Evolutionary conservation across 768 basidiomycete genomes (phyloP), one percentile per base, ranked within the genome.

Genomic region (Russula sp.): DNA sequence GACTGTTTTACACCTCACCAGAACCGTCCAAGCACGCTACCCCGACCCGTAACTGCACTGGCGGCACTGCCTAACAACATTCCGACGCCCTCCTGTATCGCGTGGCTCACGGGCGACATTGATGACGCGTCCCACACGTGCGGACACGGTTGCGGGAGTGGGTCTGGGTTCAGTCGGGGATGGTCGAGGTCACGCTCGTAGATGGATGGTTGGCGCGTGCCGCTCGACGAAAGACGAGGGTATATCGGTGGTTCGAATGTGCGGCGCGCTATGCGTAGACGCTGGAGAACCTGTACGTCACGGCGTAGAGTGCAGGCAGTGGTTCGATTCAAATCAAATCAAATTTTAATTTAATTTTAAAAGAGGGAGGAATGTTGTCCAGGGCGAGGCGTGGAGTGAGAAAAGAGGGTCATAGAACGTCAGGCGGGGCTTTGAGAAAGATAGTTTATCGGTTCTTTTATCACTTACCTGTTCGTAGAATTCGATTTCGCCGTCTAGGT

Each of bases 81-180:
- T 13, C 85, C 83, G 36, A 89, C 81, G n/a, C 87, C 86, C 62
- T 84, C 85, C 70, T 88, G 86, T 18, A 90, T 84, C 26, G 87
- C 89, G 44, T 83, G 82, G 71, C 85, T 88, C 24, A 90, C 89
- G 9, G 88, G 87, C 20, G 86, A 76, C 84, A 90, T 87, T 22
- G 87, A 85, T 20, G 84, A 80, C 20, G 85, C 83, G 72, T 92
- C 90, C 68, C 82, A 90, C 1, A 90, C 86, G 73, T 92, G 90
- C 10, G 89, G 88, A 63, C 84, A 87, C 3, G 90, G 90, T 72
- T 91, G 89, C 8, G 80, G 78, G n/a, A 92, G 78, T 1, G 83
- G 82, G 26, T 73, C 75, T 16, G 77, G 75, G 36, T 64, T 76
- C 56, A 80, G 71, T 26, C 80, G 79, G 26, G 67, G 85, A 58